Base-by-base conservation (phyloP, 2,329 filamentous ascomycete species). In the Clarireedia homoeocarpa region DNA sequence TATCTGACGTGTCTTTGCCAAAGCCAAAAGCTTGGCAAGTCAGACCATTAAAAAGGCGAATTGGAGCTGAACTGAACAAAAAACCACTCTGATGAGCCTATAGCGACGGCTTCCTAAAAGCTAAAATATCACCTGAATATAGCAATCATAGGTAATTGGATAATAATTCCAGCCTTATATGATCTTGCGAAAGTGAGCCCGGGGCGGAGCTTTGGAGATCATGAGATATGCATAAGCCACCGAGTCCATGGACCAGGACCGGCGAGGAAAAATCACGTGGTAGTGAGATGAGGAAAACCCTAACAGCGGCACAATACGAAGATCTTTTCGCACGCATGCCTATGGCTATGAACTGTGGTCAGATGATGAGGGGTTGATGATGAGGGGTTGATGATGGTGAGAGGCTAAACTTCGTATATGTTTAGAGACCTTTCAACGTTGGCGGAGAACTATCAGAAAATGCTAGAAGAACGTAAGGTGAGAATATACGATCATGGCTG, bases 101-200 rank as follows among this genome's bases (percentile, higher is more conserved):
- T 51, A 38, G 44, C 24, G 10, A 51, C n/a, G 27, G 17, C 2
- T 46, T 53, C 51, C 27, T 10, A 26, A 6, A 12, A 12, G 1
- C 3, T 15, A 12, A 30, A 46, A 1, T 30, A 46, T 24, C n/a
- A 3, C 17, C 40, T 53, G 47, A 53, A 24, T 17, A 53, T 53
- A n/a, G 30, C n/a, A 24, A 5, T 15, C 38, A 24, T 40, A 14
- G 3, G 3, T 30, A 15, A 26, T 50, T 50, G 48, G 17, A 27
- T 15, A 36, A 44, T 20, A 24, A 40, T 53, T 47, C 47, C 51
- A 53, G 51, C 51, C 51, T 30, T 53, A 53, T 26, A 30, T 9
- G 6, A n/a, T 26, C 50, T 40, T 15, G 34, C 30, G 15, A 42
- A 12, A 12, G 7, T 17, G 5, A 26, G 34, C 27, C 10, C 20